phyloP scores from a whole-genome alignment of 441 rosid species.

The Gossypium trilobum region DNA sequence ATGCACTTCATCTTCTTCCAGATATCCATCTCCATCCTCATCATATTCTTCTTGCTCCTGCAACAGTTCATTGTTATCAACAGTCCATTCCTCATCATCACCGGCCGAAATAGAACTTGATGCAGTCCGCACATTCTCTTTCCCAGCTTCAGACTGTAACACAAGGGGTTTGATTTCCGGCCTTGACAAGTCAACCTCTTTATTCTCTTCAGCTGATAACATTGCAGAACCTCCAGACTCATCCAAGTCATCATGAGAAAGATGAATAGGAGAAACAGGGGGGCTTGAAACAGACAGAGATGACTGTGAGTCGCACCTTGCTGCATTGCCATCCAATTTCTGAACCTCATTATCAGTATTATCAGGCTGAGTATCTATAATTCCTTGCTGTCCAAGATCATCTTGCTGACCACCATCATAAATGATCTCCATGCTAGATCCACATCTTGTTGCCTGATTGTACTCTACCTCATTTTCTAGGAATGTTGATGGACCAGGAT shows the following conservation, averaged over 20 bases:
- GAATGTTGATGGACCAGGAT: conserved; percentile 48
- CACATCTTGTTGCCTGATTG: conserved; percentile 35
- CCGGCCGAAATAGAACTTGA: conserved; percentile 46
- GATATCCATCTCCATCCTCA: conserved; percentile 79
- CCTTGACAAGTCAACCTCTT: conserved; percentile 29
- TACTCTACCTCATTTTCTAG: conserved; percentile 35
- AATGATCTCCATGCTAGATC: conserved; percentile 35
- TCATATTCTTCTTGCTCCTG: conserved; percentile 94
- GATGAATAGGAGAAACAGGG: conserved; percentile 78
- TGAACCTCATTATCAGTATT: conserved; percentile 31
- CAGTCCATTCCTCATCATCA: conserved; percentile 85
- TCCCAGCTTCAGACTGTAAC: conserved; percentile 36
- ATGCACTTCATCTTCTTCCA: conserved; percentile 65
- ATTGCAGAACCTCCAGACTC: conserved; percentile 57
- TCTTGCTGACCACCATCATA: conserved; percentile 41
- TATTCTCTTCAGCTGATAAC: conserved; percentile 36
- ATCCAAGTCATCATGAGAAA: conserved; percentile 94
- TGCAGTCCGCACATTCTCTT: conserved; percentile 39
- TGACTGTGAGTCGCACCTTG: conserved; percentile 81
- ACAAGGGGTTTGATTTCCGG: conserved; percentile 30
- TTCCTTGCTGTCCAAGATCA: conserved; percentile 30
- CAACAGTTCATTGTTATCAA: conserved; percentile 49
- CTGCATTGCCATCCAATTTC: conserved; percentile 38
- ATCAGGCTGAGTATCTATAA: conserved; percentile 26
- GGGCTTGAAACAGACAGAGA: conserved; percentile 89